Evolutionary conservation across 2,329 filamentous ascomycete species (phyloP).

Genomic region (Pseudophaeomoniella oleicola): DNA sequence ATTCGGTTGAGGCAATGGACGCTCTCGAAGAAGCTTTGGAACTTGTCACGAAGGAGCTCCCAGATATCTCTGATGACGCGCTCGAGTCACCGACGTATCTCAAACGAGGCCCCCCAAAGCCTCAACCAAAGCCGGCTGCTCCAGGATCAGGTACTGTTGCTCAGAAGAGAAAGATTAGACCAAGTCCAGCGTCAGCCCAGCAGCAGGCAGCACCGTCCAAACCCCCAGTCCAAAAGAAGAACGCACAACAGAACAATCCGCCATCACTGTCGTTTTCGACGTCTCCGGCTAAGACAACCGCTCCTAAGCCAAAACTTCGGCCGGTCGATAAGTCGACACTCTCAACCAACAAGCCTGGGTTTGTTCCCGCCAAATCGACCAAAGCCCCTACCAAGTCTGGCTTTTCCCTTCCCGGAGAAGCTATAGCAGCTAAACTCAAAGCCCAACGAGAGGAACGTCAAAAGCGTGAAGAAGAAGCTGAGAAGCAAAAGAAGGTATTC

Average conservation of each 20-base stretch:
- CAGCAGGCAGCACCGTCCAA: conserved; percentile 4
- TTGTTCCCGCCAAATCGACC: conserved; percentile 36
- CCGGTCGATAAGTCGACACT: conserved; percentile 17
- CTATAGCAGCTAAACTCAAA: conserved; percentile 37
- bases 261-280: conserved; percentile 9
- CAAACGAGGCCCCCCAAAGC: conserved; percentile 3
- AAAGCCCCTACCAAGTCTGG: conserved; percentile 34
- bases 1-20: conserved; percentile 36
- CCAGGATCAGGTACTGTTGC: background rate
- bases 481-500: conserved; percentile 21
- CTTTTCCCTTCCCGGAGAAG: conserved; percentile 39
- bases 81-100: conserved; percentile 13
- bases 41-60: conserved; percentile 25
- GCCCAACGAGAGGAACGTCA: conserved; percentile 33
- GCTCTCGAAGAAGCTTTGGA: conserved; percentile 37
- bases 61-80: conserved; percentile 8
- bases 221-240: conserved; percentile 3
- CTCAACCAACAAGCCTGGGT: conserved; percentile 29
- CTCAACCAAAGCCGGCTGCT: conserved; percentile 4
- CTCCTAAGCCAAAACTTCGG: conserved; percentile 24
- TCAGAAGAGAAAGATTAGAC: conserved; percentile 9
- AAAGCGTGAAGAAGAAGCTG: conserved; percentile 26
- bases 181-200: conserved; percentile 5
- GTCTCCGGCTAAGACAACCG: conserved; percentile 9
- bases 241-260: conserved; percentile 1